Conservation (phyloP, 1,284 basidiomycete genomes). For the Fistulina hepatica region DNA sequence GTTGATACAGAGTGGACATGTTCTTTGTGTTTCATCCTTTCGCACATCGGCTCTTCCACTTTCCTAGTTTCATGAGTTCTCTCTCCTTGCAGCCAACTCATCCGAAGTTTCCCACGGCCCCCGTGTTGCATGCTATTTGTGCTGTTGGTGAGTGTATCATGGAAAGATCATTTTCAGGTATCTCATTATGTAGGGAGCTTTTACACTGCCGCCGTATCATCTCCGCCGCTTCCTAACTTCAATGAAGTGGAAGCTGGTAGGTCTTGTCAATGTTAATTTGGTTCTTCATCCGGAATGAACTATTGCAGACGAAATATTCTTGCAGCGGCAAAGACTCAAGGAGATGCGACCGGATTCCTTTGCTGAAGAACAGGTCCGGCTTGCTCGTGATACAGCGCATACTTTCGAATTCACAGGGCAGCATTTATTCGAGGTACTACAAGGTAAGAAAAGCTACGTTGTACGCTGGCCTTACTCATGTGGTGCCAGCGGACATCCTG, state of each 20-base stretch:
- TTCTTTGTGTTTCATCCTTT: constrained; percentile 68
- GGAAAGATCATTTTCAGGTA: neutral
- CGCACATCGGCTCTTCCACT: constrained; percentile 54
- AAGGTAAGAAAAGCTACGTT: constrained; percentile 21
- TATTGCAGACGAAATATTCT: constrained; percentile 41
- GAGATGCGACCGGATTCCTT: constrained; percentile 47
- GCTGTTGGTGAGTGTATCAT: constrained; percentile 36
- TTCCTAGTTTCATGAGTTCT: constrained; percentile 49
- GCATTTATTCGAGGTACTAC: constrained; percentile 47
- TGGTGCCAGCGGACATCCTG: constrained; percentile 42
- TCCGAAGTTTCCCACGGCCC: constrained; percentile 53
- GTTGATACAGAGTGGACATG: constrained; percentile 43
- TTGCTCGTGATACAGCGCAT: constrained; percentile 42
- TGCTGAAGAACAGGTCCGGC: constrained; percentile 53
- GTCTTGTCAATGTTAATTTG: constrained; percentile 10
- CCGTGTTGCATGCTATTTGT: constrained; percentile 67
- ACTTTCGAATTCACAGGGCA: constrained; percentile 39
- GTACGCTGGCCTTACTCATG: constrained; percentile 6
- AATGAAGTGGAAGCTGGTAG: constrained; percentile 37
- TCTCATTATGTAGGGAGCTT: constrained; percentile 23
- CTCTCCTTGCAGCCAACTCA: constrained; percentile 57
- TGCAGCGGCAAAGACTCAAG: constrained; percentile 32
- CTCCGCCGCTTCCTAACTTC: constrained; percentile 40
- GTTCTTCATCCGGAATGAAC: too few relatives aligned
- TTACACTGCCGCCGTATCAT: constrained; percentile 49